Percentiles rank a stretch among this genome's conserved stretches.
These are phyloP conservation scores for Excoecaria cochinchinensis DNA, from an alignment of 345 rosid species.

Conservation along the genomic window DNA sequence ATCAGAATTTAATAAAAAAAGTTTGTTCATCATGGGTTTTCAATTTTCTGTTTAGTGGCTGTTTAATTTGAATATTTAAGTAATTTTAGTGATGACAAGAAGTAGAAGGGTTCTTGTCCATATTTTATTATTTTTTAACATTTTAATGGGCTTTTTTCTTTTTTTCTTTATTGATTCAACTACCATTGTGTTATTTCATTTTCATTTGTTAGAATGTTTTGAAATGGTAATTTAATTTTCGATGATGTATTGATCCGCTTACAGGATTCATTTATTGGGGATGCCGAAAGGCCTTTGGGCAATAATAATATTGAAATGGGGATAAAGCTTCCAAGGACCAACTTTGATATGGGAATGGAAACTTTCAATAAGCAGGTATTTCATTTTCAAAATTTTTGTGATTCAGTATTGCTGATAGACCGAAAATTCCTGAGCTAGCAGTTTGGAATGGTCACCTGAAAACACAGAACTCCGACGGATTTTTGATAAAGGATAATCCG, in stretches of 20 bases:
- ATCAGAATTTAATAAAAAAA: too few relatives aligned
- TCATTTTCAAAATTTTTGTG: background rate
- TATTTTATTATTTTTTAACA: too few relatives aligned
- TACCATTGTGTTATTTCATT: background rate
- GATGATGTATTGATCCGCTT: background rate
- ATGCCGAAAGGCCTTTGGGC: constrained; percentile 32
- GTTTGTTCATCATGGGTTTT: background rate
- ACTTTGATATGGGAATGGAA: constrained; percentile 60
- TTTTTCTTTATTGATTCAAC: background rate
- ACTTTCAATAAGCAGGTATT: constrained; percentile 65
- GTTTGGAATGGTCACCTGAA: too few relatives aligned
- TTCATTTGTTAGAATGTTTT: background rate
- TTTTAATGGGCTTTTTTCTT: background rate
- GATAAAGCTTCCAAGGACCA: constrained; percentile 33
- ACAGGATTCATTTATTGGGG: constrained; percentile 54
- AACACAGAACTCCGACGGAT: too few relatives aligned
- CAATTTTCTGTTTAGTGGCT: background rate
- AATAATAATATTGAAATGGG: constrained; percentile 66
- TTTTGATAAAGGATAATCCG: too few relatives aligned
- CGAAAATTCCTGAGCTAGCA: too few relatives aligned
- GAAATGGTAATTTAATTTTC: background rate
- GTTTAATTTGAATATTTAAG: background rate
- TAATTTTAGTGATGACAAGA: too few relatives aligned
- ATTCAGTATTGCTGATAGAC: background rate
- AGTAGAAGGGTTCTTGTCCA: too few relatives aligned